Evolutionary conservation across 2,329 filamentous ascomycete genomes (phyloP).

Genomic region (Arachnopeziza araneosa): DNA sequence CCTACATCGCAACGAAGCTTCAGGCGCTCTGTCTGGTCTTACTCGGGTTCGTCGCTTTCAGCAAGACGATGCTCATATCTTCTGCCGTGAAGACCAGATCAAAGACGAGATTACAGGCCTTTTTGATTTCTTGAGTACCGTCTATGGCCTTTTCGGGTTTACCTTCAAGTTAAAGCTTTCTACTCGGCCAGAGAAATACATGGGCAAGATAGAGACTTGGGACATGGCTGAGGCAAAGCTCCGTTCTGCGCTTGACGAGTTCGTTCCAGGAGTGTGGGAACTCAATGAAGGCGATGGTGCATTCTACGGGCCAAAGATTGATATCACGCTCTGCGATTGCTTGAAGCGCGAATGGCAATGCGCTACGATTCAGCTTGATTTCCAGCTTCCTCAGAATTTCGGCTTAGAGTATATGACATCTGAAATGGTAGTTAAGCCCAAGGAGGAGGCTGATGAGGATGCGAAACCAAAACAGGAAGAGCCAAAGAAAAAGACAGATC

Average conservation of each 20-base stretch:
- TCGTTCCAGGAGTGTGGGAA: constrained; percentile 70
- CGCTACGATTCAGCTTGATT: constrained; percentile 91
- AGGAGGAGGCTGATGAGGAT: constrained; percentile 31
- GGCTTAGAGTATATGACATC: constrained; percentile 80
- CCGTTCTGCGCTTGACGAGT: constrained; percentile 71
- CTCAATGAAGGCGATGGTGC: constrained; percentile 93
- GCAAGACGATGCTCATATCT: constrained; percentile 95
- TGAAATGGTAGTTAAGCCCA: constrained; percentile 47
- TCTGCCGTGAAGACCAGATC: constrained; percentile 79
- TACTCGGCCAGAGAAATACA: constrained; percentile 80
- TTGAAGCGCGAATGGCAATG: constrained; percentile 81
- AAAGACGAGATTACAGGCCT: constrained; percentile 70
- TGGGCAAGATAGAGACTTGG: constrained; percentile 85
- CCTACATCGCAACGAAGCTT: constrained; percentile 91
- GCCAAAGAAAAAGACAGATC: constrained; percentile 35
- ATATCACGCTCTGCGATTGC: constrained; percentile 89
- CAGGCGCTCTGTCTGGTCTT: constrained; percentile 82
- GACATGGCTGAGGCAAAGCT: constrained; percentile 80
- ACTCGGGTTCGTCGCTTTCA: constrained; percentile 92
- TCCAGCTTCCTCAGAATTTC: constrained; percentile 80
- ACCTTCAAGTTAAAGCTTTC: constrained; percentile 93
- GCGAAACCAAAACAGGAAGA: constrained; percentile 36
- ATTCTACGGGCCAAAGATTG: constrained; percentile 98
- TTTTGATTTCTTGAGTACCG: constrained; percentile 78
- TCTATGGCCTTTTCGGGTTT: constrained; percentile 81